phyloP scores from a whole-genome alignment of 345 rosid genomes.

The Sisymbrium altissimum region DNA sequence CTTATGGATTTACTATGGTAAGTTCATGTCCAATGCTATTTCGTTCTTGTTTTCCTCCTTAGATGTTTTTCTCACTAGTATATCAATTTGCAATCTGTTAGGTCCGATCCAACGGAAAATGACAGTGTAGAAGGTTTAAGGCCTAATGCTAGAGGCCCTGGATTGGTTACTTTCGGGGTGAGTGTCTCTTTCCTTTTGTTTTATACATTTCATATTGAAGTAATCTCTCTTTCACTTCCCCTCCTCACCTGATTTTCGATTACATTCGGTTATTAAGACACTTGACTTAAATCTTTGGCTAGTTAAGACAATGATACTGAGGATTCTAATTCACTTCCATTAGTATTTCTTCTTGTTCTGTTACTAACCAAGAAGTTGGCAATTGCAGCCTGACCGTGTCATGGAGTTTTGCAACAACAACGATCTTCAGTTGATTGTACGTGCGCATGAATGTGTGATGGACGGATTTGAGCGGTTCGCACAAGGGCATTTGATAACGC shows the following conservation, averaged over 20 bases:
- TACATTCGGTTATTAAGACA: too few species aligned
- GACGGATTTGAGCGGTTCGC: constrained; percentile 99
- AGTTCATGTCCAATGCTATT: constrained; percentile 31
- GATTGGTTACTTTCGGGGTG: constrained; percentile 97
- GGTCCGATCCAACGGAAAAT: constrained; percentile 99
- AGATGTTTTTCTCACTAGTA: constrained; percentile 7
- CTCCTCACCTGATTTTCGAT: too few species aligned
- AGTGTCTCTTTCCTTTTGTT: constrained; percentile 31
- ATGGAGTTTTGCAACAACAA: constrained; percentile 99
- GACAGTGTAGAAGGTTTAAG: constrained; percentile 99
- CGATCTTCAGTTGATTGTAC: constrained; percentile 95
- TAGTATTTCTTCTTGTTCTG: background rate
- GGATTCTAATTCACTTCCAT: background rate
- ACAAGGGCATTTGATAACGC: constrained; percentile 93
- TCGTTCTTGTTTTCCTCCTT: constrained; percentile 8
- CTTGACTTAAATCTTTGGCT: too few species aligned
- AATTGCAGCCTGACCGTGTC: constrained; percentile 92
- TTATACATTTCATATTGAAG: background rate
- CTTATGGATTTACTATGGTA: constrained; percentile 97
- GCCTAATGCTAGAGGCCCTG: constrained; percentile 99
- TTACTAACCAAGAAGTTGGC: constrained; percentile 9
- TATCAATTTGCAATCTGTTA: constrained; percentile 35
- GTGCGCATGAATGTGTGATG: constrained; percentile 99
- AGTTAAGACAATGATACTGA: too few species aligned
- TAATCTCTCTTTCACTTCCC: background rate